Base-by-base conservation (phyloP, 139 green algal species). In the Chlorella sp. region DNA sequence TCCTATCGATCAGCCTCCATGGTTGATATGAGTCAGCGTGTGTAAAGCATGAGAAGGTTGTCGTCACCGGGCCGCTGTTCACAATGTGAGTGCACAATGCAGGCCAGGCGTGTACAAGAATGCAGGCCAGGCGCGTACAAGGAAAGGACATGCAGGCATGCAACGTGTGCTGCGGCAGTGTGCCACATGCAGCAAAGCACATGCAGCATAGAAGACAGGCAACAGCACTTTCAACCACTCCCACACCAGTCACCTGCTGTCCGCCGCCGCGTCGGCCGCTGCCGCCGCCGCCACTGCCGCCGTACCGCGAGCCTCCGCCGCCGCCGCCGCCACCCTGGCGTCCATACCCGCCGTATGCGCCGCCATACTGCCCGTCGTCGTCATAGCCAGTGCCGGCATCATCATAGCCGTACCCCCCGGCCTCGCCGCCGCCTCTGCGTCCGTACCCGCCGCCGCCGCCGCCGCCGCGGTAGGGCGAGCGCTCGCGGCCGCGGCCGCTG, bases 1-100 rank as follows among this genome's bases (percentile, higher is more conserved):
- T 81, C 74, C 55, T 81, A 81, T 81, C 55, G 74, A 69, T 69
- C 74, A 39, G 32, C 74, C 74, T 81, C 51, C 74, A 81, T 39
- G 32, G 55, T 39, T 63, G n/a, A 7, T 68, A 55, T 39, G 55
- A 20, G 55, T 68, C 74, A 81, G 74, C 4, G 9, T 26, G 12
- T 38, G 32, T 28, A 28, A 70, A 81, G 74, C 74, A 81, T 68
- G 74, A 17, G 7, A 28, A 25, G 13, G 36, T 67, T 55, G 15
- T 81, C 74, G 51, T 68, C 74, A 81, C 74, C 55, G 51, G 30
- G 74, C 74, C 56, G 38, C 12, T n/a, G n/a, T n/a, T n/a, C n/a
- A n/a, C n/a, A 6, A 36, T 13, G 69, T 30, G 69, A 36, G 56
- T 55, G 44, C 44, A 55, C 44, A 11, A 55, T 11, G 44, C 7